Evolutionary conservation across 2,329 filamentous ascomycete genomes (phyloP).

Genomic region (Ophiostoma tasmaniense): DNA sequence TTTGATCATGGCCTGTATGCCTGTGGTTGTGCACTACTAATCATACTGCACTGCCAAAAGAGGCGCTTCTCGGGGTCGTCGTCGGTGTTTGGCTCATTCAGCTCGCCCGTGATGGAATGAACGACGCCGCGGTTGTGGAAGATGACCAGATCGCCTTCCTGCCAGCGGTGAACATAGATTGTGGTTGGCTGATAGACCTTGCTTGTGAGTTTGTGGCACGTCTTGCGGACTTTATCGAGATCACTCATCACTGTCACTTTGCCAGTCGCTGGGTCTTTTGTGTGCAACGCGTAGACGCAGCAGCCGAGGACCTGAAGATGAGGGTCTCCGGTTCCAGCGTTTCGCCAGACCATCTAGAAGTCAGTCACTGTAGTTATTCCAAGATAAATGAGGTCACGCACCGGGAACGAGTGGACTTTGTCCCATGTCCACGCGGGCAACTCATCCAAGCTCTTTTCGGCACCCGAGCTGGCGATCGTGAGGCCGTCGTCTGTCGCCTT

Average conservation of each 20-base stretch:
- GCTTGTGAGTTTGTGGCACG: background rate
- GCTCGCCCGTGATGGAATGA: background rate
- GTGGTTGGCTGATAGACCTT: background rate
- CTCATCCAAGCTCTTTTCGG: background rate
- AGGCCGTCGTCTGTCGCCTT: slow-evolving; percentile 2
- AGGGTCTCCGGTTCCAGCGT: background rate
- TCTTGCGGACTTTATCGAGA: background rate
- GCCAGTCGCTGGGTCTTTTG: background rate
- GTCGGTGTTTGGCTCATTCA: background rate
- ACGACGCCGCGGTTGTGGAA: slow-evolving; percentile 2
- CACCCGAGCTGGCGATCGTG: background rate
- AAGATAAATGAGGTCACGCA: background rate
- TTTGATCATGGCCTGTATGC: background rate
- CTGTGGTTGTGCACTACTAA: background rate
- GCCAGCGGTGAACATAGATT: background rate
- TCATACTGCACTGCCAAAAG: slow-evolving; percentile 6
- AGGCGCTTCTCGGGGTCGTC: background rate
- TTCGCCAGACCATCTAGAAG: slow-evolving; percentile 2
- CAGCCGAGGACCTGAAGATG: background rate
- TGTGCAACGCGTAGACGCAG: background rate
- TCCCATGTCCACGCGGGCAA: slow-evolving; percentile 1
- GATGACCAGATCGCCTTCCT: slow-evolving; percentile 1
- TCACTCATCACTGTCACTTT: background rate
- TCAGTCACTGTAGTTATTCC: background rate
- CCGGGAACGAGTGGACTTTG: background rate